A percentile compares a stretch with the other conserved stretches of the same genome.
Conservation (phyloP, 352 stramenopile genomes). For the Aphanomyces invadans region DNA sequence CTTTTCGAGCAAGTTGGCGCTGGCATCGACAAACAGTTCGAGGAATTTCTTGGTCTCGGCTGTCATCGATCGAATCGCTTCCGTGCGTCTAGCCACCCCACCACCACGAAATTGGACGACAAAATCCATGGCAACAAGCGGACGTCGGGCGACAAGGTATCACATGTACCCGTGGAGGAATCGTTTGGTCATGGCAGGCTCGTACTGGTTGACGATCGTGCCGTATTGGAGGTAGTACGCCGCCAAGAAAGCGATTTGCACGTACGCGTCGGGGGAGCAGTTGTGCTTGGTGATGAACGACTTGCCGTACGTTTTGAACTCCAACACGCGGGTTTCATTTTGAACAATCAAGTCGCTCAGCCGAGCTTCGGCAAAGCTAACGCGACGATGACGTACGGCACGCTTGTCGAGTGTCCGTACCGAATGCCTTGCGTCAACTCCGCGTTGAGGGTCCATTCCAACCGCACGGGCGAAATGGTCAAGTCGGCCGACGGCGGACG, state of each 20-base stretch:
- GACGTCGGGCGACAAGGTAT: no score
- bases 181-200: constrained; percentile 92
- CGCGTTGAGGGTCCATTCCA: constrained; percentile 83
- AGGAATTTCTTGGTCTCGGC: constrained; percentile 83
- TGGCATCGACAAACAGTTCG: constrained; percentile 75
- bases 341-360: constrained; percentile 92
- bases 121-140: no score
- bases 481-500: constrained; percentile 51
- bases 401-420: constrained; percentile 21
- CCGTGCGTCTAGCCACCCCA: constrained; percentile 66
- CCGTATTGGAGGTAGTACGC: constrained; percentile 94
- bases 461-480: constrained; percentile 77
- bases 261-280: constrained; percentile 92
- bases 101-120: no score
- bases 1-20: constrained; percentile 82
- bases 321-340: constrained; percentile 90
- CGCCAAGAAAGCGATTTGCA: constrained; percentile 93
- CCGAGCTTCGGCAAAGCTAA: constrained; percentile 85
- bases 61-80: constrained; percentile 90
- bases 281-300: constrained; percentile 87
- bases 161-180: constrained; percentile 84
- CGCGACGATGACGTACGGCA: neutral
- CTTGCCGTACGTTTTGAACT: constrained; percentile 90
- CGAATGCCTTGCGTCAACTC: constrained; percentile 83
- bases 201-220: constrained; percentile 83